Evolutionary conservation across 1,284 basidiomycete genomes (phyloP).

Genomic region (Moesziomyces sp.): DNA sequence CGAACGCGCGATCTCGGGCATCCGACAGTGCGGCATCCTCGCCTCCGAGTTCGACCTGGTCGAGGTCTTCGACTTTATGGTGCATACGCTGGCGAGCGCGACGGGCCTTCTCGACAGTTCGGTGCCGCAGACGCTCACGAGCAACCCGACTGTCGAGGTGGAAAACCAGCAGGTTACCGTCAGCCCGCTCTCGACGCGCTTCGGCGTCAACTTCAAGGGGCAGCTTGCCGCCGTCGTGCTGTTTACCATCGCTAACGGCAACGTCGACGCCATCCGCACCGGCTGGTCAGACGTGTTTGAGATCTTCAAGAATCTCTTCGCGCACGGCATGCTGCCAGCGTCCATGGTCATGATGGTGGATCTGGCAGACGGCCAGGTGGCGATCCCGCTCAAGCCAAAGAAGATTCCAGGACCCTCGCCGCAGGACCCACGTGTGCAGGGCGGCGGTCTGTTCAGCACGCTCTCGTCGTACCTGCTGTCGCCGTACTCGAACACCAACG

Average conservation of each 20-base stretch:
- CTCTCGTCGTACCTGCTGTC: conserved; percentile 96
- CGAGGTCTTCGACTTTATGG: conserved; percentile 96
- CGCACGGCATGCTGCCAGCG: conserved; percentile 83
- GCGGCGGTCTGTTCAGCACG: conserved; percentile 90
- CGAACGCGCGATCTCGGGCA: conserved; percentile 91
- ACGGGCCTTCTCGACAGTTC: conserved; percentile 57
- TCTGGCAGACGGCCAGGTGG: conserved; percentile 71
- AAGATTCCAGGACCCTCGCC: conserved; percentile 84
- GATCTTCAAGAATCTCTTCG: conserved; percentile 95
- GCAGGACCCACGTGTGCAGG: conserved; percentile 77
- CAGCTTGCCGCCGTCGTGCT: conserved; percentile 96
- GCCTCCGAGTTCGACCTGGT: conserved; percentile 88
- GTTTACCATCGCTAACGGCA: conserved; percentile 97
- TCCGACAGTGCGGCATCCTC: conserved; percentile 93
- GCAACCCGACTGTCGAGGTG: conserved; percentile 90
- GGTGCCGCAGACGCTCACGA: conserved; percentile 70
- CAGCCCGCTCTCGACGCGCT: conserved; percentile 89
- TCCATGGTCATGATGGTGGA: conserved; percentile 96
- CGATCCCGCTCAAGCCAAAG: conserved; percentile 57
- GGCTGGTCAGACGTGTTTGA: conserved; percentile 94
- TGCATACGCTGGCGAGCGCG: conserved; percentile 76
- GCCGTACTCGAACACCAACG: conserved; percentile 82
- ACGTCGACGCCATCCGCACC: conserved; percentile 91
- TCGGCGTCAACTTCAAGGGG: conserved; percentile 94
- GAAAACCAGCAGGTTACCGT: conserved; percentile 89